phyloP scores from a whole-genome alignment of 805 yeast species.

The Debaryomyces castellii region DNA sequence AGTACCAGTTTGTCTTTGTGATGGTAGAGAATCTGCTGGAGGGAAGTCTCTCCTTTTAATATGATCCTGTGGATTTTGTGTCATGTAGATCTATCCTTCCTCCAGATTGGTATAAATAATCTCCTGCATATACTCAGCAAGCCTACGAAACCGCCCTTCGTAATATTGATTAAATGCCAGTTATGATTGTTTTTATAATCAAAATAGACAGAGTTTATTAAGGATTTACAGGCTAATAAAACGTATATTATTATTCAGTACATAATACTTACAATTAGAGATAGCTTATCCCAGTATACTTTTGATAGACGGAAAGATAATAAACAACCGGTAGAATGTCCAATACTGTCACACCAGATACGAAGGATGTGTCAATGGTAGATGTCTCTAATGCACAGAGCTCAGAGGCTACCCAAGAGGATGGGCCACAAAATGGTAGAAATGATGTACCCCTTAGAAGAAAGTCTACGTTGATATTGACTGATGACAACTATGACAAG shows the following conservation, averaged over 20 bases:
- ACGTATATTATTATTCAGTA: not conserved
- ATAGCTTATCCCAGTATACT: not conserved
- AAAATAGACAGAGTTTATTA: not conserved
- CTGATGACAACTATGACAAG: conserved; percentile 64
- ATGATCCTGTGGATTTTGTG: not conserved
- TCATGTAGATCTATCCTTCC: too few relatives aligned
- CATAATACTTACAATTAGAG: not conserved
- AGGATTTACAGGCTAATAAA: not conserved
- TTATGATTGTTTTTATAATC: not conserved
- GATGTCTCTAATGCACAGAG: conserved; percentile 35
- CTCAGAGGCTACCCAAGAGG: not conserved
- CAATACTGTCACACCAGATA: conserved; percentile 3
- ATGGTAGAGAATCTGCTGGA: too few relatives aligned
- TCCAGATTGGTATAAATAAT: too few relatives aligned
- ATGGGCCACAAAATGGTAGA: not conserved
- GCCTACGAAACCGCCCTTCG: not conserved
- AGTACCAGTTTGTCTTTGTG: too few relatives aligned
- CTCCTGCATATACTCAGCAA: not conserved
- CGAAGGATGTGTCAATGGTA: conserved; percentile 42
- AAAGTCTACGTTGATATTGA: conserved; percentile 69
- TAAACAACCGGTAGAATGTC: conserved; percentile 2
- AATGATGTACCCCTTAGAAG: conserved; percentile 42
- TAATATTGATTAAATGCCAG: not conserved
- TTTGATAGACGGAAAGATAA: not conserved
- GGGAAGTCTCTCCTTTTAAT: too few relatives aligned